Base-by-base conservation (phyloP, 768 basidiomycete species). In the Termitomyces sp. region DNA sequence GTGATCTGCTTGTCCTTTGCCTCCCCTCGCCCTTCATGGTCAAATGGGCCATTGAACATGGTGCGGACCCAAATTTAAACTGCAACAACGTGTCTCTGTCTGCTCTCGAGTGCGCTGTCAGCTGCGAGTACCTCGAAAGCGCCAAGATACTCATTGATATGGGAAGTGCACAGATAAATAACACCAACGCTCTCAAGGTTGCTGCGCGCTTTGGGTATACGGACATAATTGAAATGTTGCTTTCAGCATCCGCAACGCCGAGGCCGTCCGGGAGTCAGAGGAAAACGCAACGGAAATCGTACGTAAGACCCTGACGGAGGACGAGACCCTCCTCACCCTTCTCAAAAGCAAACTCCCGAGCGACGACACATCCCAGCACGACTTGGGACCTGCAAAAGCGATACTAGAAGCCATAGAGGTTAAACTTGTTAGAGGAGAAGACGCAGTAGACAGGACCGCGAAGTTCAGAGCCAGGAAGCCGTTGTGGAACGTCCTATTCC, bases 181-280 rank as follows among this genome's bases (percentile, higher is more conserved):
- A 58, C 33, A 54, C 56, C 7, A 57, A 55, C 16, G 61, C 59
- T 14, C 45, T 63, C 20, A 59, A 58, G n/a, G n/a, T 33, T 35
- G 58, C 61, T 18, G 61, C 53, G 9, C 57, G 47, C 7, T 44
- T 33, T 24, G 63, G 63, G 0, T 13, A 28, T 0, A 43, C 55
- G 24, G 58, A 60, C 6, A 60, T 62, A 53, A 62, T 64, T 26
- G 50, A 53, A 12, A 22, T 57, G 33, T 49, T 64, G 9, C 46
- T 26, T 26, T 26, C 26, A 20, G n/a, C 42, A 43, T 20, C 9
- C 9, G 3, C 8, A n/a, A 3, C 1, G 9, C 1, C 4, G n/a
- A n/a, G n/a, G n/a, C 9, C 9, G n/a, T 20, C 10, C 0, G 1
- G 8, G 18, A 20, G n/a, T n/a, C n/a, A 2, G n/a, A 20, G 20